Conservation (phyloP, 257 asterid species). For the Buddleja alternifolia region DNA sequence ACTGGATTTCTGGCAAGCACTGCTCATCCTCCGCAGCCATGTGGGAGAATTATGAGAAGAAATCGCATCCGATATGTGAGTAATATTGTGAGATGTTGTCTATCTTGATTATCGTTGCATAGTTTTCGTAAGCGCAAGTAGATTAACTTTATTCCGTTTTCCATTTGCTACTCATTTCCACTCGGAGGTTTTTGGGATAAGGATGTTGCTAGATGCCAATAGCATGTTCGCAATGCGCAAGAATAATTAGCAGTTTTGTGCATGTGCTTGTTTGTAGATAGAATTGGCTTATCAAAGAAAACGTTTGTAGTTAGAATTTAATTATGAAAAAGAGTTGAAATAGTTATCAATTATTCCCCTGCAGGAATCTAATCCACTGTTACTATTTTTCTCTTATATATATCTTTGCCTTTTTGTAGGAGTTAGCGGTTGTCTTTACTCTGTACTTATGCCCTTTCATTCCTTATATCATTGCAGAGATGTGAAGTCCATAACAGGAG, state of each 20-base stretch:
- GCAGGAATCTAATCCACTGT: conserved; percentile 6
- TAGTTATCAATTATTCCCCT: neutral
- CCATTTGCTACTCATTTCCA: conserved; percentile 14
- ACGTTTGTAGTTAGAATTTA: conserved; percentile 1
- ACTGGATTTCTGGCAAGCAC: conserved; percentile 88
- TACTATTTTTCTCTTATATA: neutral
- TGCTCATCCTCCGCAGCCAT: conserved; percentile 57
- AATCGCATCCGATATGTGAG: conserved; percentile 63
- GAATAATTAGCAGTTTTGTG: neutral
- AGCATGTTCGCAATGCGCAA: neutral
- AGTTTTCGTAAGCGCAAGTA: neutral
- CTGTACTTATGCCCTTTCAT: conserved; percentile 6
- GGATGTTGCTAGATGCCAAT: neutral
- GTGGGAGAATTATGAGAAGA: conserved; percentile 44
- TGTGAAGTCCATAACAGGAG: conserved; percentile 52
- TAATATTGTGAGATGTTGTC: conserved; percentile 2
- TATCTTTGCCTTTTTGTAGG: neutral
- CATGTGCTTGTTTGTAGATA: conserved; percentile 6
- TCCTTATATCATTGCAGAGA: conserved; percentile 50
- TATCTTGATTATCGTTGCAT: neutral
- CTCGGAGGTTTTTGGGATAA: neutral
- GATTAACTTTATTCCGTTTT: conserved; percentile 5
- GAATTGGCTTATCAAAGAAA: too few species aligned
- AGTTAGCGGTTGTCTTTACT: neutral
- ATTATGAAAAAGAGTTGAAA: neutral